Conservation (phyloP, 2,329 filamentous ascomycete genomes). For the Neonectria faginata region DNA sequence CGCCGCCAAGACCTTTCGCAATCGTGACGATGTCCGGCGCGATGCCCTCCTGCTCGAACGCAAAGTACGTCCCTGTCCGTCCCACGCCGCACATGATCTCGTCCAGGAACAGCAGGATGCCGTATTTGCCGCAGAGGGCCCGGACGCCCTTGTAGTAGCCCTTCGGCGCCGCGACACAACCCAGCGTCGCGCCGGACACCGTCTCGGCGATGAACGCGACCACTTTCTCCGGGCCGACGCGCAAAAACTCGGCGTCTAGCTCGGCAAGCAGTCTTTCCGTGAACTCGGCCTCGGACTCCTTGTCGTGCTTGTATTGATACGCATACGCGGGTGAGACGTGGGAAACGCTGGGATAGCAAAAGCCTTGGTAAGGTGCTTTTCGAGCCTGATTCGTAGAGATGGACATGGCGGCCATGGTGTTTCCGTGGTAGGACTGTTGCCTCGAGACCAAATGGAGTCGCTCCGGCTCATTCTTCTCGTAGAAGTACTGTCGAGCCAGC, state of each 20-base stretch:
- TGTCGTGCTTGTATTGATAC: slow-evolving; percentile 23
- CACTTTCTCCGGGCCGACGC: slow-evolving; percentile 56
- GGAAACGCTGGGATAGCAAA: slow-evolving; percentile 36
- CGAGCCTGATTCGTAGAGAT: slow-evolving; percentile 43
- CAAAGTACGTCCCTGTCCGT: slow-evolving; percentile 68
- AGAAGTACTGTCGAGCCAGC: slow-evolving; percentile 59
- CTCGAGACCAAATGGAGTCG: slow-evolving; percentile 52
- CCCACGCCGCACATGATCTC: slow-evolving; percentile 76
- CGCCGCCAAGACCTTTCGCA: slow-evolving; percentile 69
- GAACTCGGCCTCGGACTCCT: slow-evolving; percentile 25
- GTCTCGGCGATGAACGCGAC: slow-evolving; percentile 62
- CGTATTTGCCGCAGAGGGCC: slow-evolving; percentile 63
- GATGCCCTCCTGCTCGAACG: slow-evolving; percentile 60
- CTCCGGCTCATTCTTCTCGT: slow-evolving; percentile 50
- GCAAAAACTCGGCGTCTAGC: slow-evolving; percentile 58
- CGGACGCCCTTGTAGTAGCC: slow-evolving; percentile 64
- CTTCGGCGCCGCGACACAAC: slow-evolving; percentile 60
- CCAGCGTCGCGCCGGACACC: slow-evolving; percentile 59
- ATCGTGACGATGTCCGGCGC: slow-evolving; percentile 68
- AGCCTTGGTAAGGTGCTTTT: slow-evolving; percentile 35
- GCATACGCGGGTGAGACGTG: slow-evolving; percentile 32
- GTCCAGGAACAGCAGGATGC: slow-evolving; percentile 63
- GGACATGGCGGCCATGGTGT: slow-evolving; percentile 58
- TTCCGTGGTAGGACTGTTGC: slow-evolving; percentile 59
- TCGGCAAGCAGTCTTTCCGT: slow-evolving; percentile 43